Evolutionary conservation across 2,329 filamentous ascomycete genomes (phyloP).

Genomic region (Catunica adiposa): DNA sequence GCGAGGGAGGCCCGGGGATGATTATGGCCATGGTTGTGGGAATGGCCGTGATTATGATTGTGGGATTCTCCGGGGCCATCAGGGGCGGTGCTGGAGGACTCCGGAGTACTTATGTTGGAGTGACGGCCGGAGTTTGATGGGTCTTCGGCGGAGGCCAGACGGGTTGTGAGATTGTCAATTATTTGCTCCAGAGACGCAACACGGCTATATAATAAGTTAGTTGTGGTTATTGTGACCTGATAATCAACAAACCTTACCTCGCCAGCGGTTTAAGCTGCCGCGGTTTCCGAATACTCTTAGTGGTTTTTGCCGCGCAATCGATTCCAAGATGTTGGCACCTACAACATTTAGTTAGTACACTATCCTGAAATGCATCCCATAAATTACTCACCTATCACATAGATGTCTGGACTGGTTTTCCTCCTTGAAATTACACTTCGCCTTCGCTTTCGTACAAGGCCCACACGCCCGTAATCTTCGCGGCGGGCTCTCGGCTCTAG

Average conservation of each 20-base stretch:
- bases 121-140: background rate
- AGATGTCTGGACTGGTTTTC: conserved; percentile 14
- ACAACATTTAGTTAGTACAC: background rate
- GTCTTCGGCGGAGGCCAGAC: conserved; percentile 8
- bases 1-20: background rate
- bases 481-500: conserved; percentile 13
- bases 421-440: conserved; percentile 14
- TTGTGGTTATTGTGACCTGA: background rate
- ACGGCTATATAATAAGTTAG: conserved; percentile 15
- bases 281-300: conserved; percentile 20
- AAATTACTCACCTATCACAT: conserved; percentile 12
- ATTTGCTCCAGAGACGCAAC: conserved; percentile 18
- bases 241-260: conserved; percentile 16
- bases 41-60: background rate
- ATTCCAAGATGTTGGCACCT: conserved; percentile 19
- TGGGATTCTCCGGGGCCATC: conserved; percentile 6
- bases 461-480: conserved; percentile 15
- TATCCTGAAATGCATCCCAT: no score
- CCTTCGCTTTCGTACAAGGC: conserved; percentile 16
- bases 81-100: conserved; percentile 10
- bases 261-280: conserved; percentile 19
- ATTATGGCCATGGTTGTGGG: background rate
- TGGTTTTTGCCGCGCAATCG: conserved; percentile 20
- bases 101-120: conserved; percentile 10
- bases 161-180: conserved; percentile 16